These are phyloP conservation scores for Clathrus columnatus DNA, from an alignment of 768 basidiomycete genomes.

Conservation along the genomic window DNA sequence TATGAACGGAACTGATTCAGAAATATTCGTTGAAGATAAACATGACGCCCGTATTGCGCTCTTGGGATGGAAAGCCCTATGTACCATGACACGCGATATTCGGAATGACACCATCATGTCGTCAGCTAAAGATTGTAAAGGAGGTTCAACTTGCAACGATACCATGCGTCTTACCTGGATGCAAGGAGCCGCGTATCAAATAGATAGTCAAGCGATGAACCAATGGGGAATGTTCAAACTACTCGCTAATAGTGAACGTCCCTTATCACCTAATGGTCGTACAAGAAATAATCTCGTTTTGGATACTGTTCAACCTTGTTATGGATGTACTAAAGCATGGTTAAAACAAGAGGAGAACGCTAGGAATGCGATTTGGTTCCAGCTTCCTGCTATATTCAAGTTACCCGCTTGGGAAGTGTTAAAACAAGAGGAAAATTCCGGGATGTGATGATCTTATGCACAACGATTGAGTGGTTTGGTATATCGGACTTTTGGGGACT, in stretches of 20 bases:
- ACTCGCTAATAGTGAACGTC: background rate
- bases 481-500: too few relatives aligned
- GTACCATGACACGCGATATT: background rate
- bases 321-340: constrained; percentile 13
- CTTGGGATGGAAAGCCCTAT: constrained; percentile 1
- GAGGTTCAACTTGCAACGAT: background rate
- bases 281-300: constrained; percentile 7
- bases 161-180: background rate
- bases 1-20: too few relatives aligned
- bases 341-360: constrained; percentile 5
- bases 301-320: constrained; percentile 11
- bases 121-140: background rate
- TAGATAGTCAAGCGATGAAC: background rate
- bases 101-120: background rate
- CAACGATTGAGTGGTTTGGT: too few relatives aligned
- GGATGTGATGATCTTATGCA: too few relatives aligned
- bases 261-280: background rate
- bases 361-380: constrained; percentile 14
- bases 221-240: constrained; percentile 1
- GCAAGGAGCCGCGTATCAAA: background rate
- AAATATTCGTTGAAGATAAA: background rate
- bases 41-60: background rate
- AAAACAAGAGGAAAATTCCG: constrained; percentile 8
- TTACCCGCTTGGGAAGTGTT: constrained; percentile 18
- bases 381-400: constrained; percentile 16